Conservation (phyloP, 305 asterid genomes). For the Solanum hybrid region DNA sequence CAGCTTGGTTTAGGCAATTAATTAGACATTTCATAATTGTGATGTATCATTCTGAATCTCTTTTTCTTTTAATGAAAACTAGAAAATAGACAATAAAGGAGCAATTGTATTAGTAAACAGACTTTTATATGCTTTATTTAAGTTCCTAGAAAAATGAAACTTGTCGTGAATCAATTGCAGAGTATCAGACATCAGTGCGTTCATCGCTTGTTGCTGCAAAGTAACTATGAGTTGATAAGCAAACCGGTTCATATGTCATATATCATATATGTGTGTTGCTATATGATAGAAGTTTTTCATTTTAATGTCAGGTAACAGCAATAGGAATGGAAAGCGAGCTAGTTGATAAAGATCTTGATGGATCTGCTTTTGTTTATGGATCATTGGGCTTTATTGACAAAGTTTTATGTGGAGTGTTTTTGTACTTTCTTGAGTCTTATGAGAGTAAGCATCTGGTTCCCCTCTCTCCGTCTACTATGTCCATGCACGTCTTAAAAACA, state of each 20-base stretch:
- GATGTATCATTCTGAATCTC: background rate
- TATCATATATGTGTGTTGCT: background rate
- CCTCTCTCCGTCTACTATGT: background rate
- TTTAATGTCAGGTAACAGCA: constrained; percentile 7
- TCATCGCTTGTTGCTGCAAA: background rate
- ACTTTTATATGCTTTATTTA: background rate
- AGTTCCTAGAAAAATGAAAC: background rate
- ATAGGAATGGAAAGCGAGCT: constrained; percentile 12
- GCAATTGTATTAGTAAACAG: background rate
- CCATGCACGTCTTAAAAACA: background rate
- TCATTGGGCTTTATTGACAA: constrained; percentile 8
- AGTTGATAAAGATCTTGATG: constrained; percentile 7
- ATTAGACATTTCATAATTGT: background rate
- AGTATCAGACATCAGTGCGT: background rate
- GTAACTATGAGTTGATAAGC: background rate
- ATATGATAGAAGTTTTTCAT: background rate
- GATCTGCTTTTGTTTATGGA: constrained; percentile 10
- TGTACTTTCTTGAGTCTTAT: constrained; percentile 7
- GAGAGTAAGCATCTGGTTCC: background rate
- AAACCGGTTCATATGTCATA: background rate
- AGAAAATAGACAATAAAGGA: background rate
- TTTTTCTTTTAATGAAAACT: background rate
- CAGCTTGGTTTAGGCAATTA: background rate
- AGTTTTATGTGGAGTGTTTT: constrained; percentile 7
- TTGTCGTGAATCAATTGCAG: background rate